phyloP scores from a whole-genome alignment of 805 yeast genomes.

The Metschnikowia santaceciliae region DNA sequence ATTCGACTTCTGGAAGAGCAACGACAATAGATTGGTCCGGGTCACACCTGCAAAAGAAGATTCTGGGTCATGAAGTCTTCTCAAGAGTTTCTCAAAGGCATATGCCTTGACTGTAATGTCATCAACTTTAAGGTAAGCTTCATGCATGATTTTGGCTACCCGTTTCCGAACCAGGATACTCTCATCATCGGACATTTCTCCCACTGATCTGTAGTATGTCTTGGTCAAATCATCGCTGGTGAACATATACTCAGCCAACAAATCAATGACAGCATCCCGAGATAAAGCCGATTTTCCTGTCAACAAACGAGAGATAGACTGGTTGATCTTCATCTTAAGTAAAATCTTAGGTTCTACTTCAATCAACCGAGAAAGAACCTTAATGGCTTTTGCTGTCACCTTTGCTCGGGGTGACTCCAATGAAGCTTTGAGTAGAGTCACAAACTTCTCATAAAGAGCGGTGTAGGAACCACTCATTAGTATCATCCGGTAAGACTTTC shows the following conservation, averaged over 20 bases:
- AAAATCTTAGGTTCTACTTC: conserved; percentile 51
- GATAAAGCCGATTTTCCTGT: conserved; percentile 66
- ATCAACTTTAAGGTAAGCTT: conserved; percentile 39
- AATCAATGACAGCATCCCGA: conserved; percentile 70
- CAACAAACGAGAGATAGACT: conserved; percentile 49
- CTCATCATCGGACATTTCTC: conserved; percentile 50
- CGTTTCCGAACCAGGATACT: conserved; percentile 64
- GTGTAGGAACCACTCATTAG: conserved; percentile 4
- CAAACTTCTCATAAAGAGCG: conserved; percentile 48
- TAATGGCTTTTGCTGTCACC: conserved; percentile 54
- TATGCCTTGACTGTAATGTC: conserved; percentile 31
- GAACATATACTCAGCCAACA: conserved; percentile 48
- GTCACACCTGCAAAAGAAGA: conserved; percentile 43
- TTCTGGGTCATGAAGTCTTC: conserved; percentile 69
- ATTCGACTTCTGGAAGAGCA: conserved; percentile 20
- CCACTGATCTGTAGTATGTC: conserved; percentile 47
- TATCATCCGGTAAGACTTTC: conserved; percentile 2
- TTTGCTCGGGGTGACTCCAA: conserved; percentile 31
- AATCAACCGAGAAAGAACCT: conserved; percentile 54
- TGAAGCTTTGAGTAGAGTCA: conserved; percentile 42
- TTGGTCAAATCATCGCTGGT: conserved; percentile 43
- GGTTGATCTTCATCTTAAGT: conserved; percentile 46
- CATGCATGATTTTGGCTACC: conserved; percentile 49
- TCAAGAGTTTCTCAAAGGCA: conserved; percentile 50
- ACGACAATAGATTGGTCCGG: conserved; percentile 24